phyloP scores from a whole-genome alignment of 192 early-diverging fungal genomes.

The Powellomyces hirtus region DNA sequence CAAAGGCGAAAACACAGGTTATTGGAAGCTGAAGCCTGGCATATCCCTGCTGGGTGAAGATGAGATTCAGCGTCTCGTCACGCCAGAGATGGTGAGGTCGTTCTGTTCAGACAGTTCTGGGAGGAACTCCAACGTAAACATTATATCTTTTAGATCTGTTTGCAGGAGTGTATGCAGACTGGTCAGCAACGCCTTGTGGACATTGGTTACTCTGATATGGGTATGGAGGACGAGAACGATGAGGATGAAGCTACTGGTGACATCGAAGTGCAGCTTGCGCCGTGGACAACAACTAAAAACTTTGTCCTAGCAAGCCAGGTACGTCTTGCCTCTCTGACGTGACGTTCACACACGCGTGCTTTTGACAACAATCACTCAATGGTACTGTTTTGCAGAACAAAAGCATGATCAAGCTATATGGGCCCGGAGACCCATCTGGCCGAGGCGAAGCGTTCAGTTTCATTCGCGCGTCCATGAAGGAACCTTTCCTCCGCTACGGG shows the following conservation, averaged over 20 bases:
- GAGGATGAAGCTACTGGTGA: slow-evolving; percentile 68
- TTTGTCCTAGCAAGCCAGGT: slow-evolving; percentile 90
- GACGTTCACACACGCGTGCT: no score
- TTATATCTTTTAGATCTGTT: slow-evolving; percentile 58
- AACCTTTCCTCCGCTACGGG: slow-evolving; percentile 86
- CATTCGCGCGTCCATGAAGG: slow-evolving; percentile 95
- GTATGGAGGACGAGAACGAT: slow-evolving; percentile 64
- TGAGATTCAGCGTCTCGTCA: slow-evolving; percentile 84
- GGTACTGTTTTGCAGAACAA: no score
- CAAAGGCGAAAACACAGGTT: slow-evolving; percentile 81
- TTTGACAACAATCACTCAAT: no score
- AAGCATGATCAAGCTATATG: slow-evolving; percentile 91
- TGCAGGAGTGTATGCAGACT: slow-evolving; percentile 89
- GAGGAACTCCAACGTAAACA: neutral
- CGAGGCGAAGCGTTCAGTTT: slow-evolving; percentile 96
- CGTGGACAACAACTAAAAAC: slow-evolving; percentile 94
- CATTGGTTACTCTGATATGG: slow-evolving; percentile 73
- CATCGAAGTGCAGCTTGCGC: slow-evolving; percentile 90
- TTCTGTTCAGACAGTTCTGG: neutral
- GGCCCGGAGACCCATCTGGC: slow-evolving; percentile 96
- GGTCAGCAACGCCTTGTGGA: slow-evolving; percentile 90
- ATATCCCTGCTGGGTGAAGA: slow-evolving; percentile 79
- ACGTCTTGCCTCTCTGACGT: no score
- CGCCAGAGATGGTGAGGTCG: slow-evolving; percentile 73
- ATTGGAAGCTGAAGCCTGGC: slow-evolving; percentile 82